Evolutionary conservation across 306 rosid species (phyloP).

Genomic region (Dicorynia guianensis): DNA sequence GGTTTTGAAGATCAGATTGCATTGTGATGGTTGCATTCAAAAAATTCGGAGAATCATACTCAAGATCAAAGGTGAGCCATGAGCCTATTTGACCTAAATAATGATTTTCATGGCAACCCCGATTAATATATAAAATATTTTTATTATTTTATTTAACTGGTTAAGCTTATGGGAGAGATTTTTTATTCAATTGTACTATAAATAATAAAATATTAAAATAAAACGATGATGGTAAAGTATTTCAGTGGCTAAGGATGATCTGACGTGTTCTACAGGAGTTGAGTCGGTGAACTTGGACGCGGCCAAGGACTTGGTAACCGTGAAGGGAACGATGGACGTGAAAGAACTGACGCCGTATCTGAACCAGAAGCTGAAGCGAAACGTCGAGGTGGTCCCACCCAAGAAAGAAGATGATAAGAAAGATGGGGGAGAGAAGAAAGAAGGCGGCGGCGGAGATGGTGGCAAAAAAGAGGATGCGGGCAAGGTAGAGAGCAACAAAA

Average conservation of each 20-base stretch:
- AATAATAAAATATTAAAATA: not conserved
- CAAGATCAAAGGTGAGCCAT: slow-evolving; percentile 61
- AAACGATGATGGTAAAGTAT: not conserved
- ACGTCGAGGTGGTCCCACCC: slow-evolving; percentile 70
- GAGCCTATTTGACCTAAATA: slow-evolving; percentile 18
- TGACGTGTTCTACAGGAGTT: slow-evolving; percentile 61
- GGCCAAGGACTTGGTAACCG: slow-evolving; percentile 68
- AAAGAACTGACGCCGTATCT: slow-evolving; percentile 60
- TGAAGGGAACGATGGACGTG: slow-evolving; percentile 70
- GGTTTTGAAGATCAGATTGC: slow-evolving; percentile 73
- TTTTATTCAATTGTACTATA: not conserved
- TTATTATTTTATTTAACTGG: slow-evolving; percentile 1
- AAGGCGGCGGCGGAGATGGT: slow-evolving; percentile 28
- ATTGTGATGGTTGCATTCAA: slow-evolving; percentile 83
- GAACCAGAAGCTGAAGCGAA: slow-evolving; percentile 56
- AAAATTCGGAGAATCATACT: slow-evolving; percentile 66
- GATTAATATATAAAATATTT: not conserved
- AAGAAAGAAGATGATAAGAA: slow-evolving; percentile 59
- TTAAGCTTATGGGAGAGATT: not conserved
- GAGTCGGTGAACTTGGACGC: slow-evolving; percentile 59
- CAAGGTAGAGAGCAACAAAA: slow-evolving; percentile 60
- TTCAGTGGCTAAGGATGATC: slow-evolving; percentile 19
- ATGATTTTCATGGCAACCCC: not conserved
- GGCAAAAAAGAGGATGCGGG: slow-evolving; percentile 39
- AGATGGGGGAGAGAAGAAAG: slow-evolving; percentile 31